Evolutionary conservation across 2,329 filamentous ascomycete species (phyloP).

Genomic region (Fusarium sp.): DNA sequence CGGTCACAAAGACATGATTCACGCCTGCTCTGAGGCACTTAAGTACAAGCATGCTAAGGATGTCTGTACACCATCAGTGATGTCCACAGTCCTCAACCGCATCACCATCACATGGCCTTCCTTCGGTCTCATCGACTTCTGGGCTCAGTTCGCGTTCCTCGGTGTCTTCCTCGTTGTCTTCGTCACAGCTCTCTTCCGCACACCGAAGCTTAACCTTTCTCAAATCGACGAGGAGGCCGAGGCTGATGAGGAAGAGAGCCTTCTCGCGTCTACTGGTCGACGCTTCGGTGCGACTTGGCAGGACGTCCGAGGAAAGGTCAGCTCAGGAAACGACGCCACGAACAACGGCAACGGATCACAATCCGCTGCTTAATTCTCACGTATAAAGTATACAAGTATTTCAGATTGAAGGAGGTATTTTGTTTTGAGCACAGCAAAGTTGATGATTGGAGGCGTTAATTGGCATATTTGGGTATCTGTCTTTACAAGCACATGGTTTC

Average conservation of each 20-base stretch:
- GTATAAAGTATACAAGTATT: background rate
- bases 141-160: constrained; percentile 94
- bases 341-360: constrained; percentile 36
- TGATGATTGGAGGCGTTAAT: constrained; percentile 15
- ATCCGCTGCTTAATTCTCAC: constrained; percentile 30
- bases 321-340: constrained; percentile 21
- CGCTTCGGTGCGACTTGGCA: constrained; percentile 90
- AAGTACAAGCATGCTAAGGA: constrained; percentile 76
- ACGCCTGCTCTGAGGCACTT: constrained; percentile 82
- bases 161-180: constrained; percentile 86
- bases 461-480: constrained; percentile 33
- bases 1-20: constrained; percentile 75
- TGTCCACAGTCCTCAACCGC: constrained; percentile 92
- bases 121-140: constrained; percentile 93
- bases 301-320: constrained; percentile 74
- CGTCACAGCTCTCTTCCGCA: constrained; percentile 80
- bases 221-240: constrained; percentile 90
- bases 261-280: constrained; percentile 84
- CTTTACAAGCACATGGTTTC: constrained; percentile 11
- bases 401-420: constrained; percentile 13
- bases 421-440: constrained; percentile 11
- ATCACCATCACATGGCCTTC: constrained; percentile 95
- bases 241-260: constrained; percentile 91
- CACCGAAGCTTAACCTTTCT: constrained; percentile 79
- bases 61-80: constrained; percentile 90